These are phyloP conservation scores for Gossypium anomalum DNA, from an alignment of 345 rosid species.

Conservation along the genomic window DNA sequence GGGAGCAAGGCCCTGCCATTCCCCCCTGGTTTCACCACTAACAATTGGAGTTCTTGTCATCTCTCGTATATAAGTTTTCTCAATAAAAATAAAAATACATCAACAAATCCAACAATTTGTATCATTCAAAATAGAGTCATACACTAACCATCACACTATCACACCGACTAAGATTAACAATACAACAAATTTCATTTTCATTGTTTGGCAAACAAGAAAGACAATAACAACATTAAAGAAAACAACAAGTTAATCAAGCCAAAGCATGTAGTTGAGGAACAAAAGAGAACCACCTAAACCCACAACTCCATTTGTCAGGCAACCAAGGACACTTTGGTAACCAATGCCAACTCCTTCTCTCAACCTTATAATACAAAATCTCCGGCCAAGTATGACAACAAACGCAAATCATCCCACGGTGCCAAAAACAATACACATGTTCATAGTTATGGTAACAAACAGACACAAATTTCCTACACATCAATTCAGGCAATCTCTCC, in stretches of 20 bases:
- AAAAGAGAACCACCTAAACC: conserved; percentile 85
- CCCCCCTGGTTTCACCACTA: too few relatives aligned
- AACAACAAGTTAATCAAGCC: conserved; percentile 31
- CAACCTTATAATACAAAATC: conserved; percentile 63
- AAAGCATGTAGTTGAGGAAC: conserved; percentile 59
- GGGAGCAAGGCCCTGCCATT: too few relatives aligned
- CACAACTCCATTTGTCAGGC: conserved; percentile 88
- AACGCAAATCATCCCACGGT: conserved; percentile 65
- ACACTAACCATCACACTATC: too few relatives aligned
- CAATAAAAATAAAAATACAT: too few relatives aligned
- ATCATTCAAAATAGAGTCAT: not conserved
- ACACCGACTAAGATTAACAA: too few relatives aligned
- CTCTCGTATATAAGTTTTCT: too few relatives aligned
- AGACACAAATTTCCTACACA: conserved; percentile 72
- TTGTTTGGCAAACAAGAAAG: not conserved
- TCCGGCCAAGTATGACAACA: conserved; percentile 98
- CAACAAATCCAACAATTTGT: not conserved
- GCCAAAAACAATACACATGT: conserved; percentile 81
- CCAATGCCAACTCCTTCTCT: conserved; percentile 87
- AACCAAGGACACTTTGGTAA: conserved; percentile 69
- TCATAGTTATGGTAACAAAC: conserved; percentile 86
- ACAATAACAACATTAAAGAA: not conserved
- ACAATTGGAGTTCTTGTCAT: too few relatives aligned
- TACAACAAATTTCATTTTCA: too few relatives aligned
- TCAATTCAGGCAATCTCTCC: conserved; percentile 61